These are phyloP conservation scores for Aspergillus piperis DNA, from an alignment of 2,329 filamentous ascomycete species.

Conservation along the genomic window DNA sequence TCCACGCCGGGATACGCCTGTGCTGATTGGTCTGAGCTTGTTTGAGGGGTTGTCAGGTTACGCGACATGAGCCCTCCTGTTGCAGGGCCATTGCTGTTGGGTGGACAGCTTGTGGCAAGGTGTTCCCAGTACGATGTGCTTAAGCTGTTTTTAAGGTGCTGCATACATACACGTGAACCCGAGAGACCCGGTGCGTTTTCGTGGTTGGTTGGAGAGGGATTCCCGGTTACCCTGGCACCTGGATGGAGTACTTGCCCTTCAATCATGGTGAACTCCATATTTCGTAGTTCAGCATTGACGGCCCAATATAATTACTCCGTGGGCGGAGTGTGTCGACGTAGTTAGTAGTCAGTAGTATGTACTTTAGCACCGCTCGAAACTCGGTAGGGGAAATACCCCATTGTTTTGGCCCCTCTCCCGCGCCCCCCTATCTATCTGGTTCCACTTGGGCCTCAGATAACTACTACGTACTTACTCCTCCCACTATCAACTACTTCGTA, in stretches of 20 bases:
- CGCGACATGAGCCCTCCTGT: slow-evolving; percentile 4
- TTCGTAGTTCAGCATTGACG: background rate
- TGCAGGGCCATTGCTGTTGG: background rate
- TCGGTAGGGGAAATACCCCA: background rate
- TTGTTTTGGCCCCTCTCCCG: background rate
- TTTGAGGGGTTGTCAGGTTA: slow-evolving; percentile 5
- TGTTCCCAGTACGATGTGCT: background rate
- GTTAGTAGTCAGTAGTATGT: background rate
- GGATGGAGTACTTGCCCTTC: background rate
- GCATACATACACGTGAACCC: slow-evolving; percentile 19
- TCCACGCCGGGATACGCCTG: background rate
- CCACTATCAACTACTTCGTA: background rate
- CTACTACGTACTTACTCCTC: too few relatives aligned
- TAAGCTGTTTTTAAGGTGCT: slow-evolving; percentile 8
- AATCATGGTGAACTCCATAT: background rate
- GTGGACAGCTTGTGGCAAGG: background rate
- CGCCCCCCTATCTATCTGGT: background rate
- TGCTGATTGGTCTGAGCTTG: slow-evolving; percentile 18
- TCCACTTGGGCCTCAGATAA: slow-evolving; percentile 1
- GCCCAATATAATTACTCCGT: background rate
- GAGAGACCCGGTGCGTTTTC: background rate
- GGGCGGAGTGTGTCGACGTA: background rate
- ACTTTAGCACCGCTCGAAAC: slow-evolving; percentile 1
- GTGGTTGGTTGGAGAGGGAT: background rate
- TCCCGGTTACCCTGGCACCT: background rate